phyloP scores from a whole-genome alignment of 2,329 filamentous ascomycete species.

The Sporothrix protearum region DNA sequence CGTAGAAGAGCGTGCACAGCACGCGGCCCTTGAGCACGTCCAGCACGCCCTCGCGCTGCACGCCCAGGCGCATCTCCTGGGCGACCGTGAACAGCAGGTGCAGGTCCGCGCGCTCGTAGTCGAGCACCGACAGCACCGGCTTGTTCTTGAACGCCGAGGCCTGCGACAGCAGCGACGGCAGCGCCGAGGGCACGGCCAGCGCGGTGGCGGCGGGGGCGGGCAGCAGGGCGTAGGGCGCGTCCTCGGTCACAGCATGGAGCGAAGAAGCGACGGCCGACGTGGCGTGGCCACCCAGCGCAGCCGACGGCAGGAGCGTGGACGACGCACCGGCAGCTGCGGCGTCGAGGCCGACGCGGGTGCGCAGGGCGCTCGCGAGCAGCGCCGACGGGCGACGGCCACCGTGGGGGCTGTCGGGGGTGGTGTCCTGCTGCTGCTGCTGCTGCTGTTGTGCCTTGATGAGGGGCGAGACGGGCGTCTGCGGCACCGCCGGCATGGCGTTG shows the following conservation, averaged over 20 bases:
- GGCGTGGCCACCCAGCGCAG: slow-evolving; percentile 22
- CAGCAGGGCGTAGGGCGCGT: background rate
- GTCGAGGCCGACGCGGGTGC: slow-evolving; percentile 30
- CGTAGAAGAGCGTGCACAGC: slow-evolving; percentile 92
- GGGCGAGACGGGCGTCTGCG: slow-evolving; percentile 52
- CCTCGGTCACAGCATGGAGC: slow-evolving; percentile 32
- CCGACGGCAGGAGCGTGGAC: slow-evolving; percentile 20
- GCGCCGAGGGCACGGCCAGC: slow-evolving; percentile 28
- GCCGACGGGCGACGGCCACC: slow-evolving; percentile 35
- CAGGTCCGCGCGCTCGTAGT: slow-evolving; percentile 82
- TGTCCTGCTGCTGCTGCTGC: slow-evolving; percentile 40
- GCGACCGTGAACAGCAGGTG: slow-evolving; percentile 94
- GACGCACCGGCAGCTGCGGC: slow-evolving; percentile 23
- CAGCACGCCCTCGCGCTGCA: slow-evolving; percentile 86
- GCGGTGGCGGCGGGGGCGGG: background rate
- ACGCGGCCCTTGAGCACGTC: slow-evolving; percentile 82
- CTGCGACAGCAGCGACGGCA: slow-evolving; percentile 69
- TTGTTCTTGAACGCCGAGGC: slow-evolving; percentile 81
- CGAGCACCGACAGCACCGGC: slow-evolving; percentile 86
- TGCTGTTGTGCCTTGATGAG: slow-evolving; percentile 51
- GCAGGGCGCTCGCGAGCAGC: slow-evolving; percentile 34
- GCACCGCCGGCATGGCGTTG: slow-evolving; percentile 44
- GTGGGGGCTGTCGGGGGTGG: slow-evolving; percentile 21
- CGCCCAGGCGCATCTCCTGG: slow-evolving; percentile 94
- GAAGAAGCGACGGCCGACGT: slow-evolving; percentile 41